Base-by-base conservation (phyloP, 2,329 filamentous ascomycete species). In the Aspergillus viridinutans region DNA sequence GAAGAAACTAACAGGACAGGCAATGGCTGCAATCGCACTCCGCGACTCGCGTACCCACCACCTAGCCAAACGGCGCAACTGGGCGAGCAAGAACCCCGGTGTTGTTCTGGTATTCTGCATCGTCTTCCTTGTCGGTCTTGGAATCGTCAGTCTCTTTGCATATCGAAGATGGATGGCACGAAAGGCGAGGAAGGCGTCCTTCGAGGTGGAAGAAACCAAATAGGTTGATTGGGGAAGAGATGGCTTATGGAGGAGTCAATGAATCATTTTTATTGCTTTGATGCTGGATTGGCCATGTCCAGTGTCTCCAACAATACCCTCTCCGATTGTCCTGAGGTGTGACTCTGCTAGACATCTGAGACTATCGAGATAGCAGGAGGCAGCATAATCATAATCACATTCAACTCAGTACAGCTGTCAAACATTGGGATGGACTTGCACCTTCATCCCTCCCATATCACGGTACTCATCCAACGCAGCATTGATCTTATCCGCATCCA, bases 21-120 rank as follows among this genome's bases (percentile, higher is more conserved):
- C 47, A 29, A 65, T 73, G 70, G 58, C 70, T 35, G 63, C 68
- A 26, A 63, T 70, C 54, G 72, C 63, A 68, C 67, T 67, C 25
- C 57, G 58, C 26, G 20, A 52, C 21, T 57, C 60, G 43, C 52
- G 57, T 51, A 32, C 62, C 20, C 58, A 63, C 49, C 71, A 74
- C 52, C 64, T 85, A 60, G 68, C 75, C 40, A 65, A 64, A 23
- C 61, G 32, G 32, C 12, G 67, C 67, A 84, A 85, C 77, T 87
- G 82, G 81, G 83, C 84, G 25, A 64, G 72, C 59, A 66, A 72
- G 32, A 81, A 87, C 67, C 78, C 81, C 48, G 85, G 85, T 71
- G 83, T 86, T 60, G 78, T 87, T 52, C 75, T 86, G 61, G 85
- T 87, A 56, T 85, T 87, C 72, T 78, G 75, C 71, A 83, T 87